Conservation (phyloP, 2,329 filamentous ascomycete genomes). For the Rutstroemia sydowiana region DNA sequence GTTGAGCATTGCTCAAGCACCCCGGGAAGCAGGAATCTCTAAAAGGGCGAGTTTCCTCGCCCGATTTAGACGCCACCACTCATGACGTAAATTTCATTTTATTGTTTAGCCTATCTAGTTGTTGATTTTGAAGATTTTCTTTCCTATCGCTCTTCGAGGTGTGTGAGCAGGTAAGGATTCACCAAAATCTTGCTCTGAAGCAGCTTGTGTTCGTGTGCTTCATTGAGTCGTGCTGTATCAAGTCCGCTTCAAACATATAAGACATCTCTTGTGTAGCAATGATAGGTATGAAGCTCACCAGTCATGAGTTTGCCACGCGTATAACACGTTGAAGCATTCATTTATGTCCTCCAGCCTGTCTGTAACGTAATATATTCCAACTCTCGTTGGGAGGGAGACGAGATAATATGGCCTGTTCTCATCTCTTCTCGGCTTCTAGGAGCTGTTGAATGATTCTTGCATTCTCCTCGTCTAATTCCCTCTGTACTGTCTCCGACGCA, state of each 20-base stretch:
- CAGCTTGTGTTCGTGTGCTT: not conserved
- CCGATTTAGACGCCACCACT: conserved; percentile 24
- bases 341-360: not conserved
- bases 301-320: not conserved
- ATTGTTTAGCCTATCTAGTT: not conserved
- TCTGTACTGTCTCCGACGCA: conserved; percentile 35
- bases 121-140: not conserved
- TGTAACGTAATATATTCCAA: not conserved
- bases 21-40: not conserved
- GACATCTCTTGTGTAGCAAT: not conserved
- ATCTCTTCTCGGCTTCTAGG: conserved; percentile 36
- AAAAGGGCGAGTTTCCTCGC: conserved; percentile 22
- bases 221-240: not conserved
- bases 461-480: conserved; percentile 36
- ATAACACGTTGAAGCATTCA: not conserved
- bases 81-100: conserved; percentile 6
- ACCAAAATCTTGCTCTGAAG: not conserved
- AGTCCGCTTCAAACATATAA: not conserved
- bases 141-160: not conserved
- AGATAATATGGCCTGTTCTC: not conserved
- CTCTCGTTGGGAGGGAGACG: not conserved
- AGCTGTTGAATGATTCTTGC: conserved; percentile 43
- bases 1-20: not conserved
- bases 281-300: not conserved
- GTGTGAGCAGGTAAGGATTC: not conserved